A percentile compares a stretch with the other conserved stretches of the same genome.
Conservation (phyloP, 352 stramenopile species). For the Phytophthora kernoviae region DNA sequence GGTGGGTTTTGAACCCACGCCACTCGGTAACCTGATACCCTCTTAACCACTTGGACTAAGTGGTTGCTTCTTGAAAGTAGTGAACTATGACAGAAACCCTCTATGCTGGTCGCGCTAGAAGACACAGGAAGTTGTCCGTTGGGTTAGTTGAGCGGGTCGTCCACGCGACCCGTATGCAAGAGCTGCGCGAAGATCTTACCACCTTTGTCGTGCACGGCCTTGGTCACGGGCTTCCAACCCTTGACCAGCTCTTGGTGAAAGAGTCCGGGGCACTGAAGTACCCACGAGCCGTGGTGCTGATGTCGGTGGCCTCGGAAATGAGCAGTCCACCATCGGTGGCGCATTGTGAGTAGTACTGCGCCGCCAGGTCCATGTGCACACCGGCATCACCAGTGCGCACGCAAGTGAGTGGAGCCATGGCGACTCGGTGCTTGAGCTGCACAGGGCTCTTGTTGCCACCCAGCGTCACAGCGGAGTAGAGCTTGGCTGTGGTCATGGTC, state of each 20-base stretch:
- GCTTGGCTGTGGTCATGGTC: slow-evolving; percentile 19
- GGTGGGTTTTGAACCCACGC: too few relatives aligned
- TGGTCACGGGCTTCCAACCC: too few relatives aligned
- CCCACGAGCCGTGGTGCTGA: slow-evolving; percentile 39
- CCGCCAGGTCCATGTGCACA: slow-evolving; percentile 34
- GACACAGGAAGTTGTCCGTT: too few relatives aligned
- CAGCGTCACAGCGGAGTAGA: slow-evolving; percentile 56
- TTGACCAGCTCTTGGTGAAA: slow-evolving; percentile 39
- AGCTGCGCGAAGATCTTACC: too few relatives aligned
- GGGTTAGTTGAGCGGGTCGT: too few relatives aligned
- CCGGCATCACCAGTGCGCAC: slow-evolving; percentile 35
- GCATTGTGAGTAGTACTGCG: slow-evolving; percentile 61
- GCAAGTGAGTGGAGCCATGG: slow-evolving; percentile 63
- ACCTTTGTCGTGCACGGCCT: too few relatives aligned
- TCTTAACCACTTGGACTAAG: too few relatives aligned
- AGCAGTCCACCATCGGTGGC: slow-evolving; percentile 52
- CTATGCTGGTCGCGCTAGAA: too few relatives aligned
- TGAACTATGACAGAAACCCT: too few relatives aligned
- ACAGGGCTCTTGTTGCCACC: slow-evolving; percentile 44
- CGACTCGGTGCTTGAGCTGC: slow-evolving; percentile 32
- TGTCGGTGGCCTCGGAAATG: slow-evolving; percentile 63
- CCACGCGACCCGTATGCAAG: too few relatives aligned
- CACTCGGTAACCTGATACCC: too few relatives aligned
- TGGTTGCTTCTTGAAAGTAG: too few relatives aligned
- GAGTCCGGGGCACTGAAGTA: slow-evolving; percentile 50